Base-by-base conservation (phyloP, 495 filamentous ascomycete genomes). In the Parmelia sp. region DNA sequence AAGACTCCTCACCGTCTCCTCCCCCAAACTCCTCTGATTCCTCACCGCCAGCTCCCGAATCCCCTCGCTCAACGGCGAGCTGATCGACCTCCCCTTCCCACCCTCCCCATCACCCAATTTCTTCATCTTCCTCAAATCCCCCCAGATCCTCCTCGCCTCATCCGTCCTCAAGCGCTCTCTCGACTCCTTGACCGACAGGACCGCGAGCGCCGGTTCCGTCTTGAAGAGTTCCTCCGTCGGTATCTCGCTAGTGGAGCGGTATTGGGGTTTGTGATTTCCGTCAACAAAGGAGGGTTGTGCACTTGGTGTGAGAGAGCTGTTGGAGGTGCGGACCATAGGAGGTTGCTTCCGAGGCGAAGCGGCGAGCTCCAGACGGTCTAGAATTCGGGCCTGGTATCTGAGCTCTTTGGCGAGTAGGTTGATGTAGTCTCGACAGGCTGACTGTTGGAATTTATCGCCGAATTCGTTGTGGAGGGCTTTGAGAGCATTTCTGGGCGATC, bases 331-430 rank as follows among this genome's bases (percentile, higher is more conserved):
- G 27, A 59, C n/a, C 12, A 19, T 19, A 14, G 14, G 11, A 51
- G 40, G 40, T 12, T 61, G 57, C 47, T 45, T 36, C 10, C 35
- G 36, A 4, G 63, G 58, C 45, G 58, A 65, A 5, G 44, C 35
- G 2, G 27, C 57, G 14, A 64, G 35, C 25, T 64, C 40, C n/a
- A 51, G 42, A 21, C 62, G 62, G n/a, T 59, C 33, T 27, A 58
- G 57, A 27, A 63, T 58, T 6, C 67, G 63, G 9, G 65, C 65
- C 45, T 70, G 70, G 47, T 68, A 70, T 31, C 65, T 61, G 12
- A 70, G 65, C 57, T 71, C 70, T 37, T 71, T 53, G 14, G 57
- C 47, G 15, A 71, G 40, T 19, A 70, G 63, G 23, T 59, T 57
- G 35, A 68, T 55, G 56, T 71, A 70, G 12, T 58, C 49, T n/a